Evolutionary conservation across 805 yeast genomes (phyloP).

Genomic region (Ogataea allantospora): DNA sequence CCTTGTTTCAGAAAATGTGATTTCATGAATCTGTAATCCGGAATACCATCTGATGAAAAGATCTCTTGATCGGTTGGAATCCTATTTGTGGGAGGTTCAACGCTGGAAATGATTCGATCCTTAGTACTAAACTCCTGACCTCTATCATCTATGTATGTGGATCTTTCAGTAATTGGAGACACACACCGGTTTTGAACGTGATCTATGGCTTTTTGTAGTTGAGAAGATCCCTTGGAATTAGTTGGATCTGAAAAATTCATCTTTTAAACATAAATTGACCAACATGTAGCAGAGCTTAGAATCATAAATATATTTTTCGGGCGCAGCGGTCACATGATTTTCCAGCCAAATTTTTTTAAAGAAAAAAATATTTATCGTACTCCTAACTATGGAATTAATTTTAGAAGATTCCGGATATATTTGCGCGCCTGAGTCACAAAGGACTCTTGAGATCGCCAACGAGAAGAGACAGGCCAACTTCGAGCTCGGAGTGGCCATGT

Average conservation of each 20-base stretch:
- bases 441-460: constrained; percentile 36
- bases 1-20: constrained; percentile 82
- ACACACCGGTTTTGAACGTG: constrained; percentile 22
- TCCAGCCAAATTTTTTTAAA: neutral
- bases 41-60: constrained; percentile 59
- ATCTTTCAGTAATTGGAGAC: constrained; percentile 31
- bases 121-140: constrained; percentile 55
- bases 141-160: constrained; percentile 51
- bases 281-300: constrained; percentile 1
- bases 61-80: constrained; percentile 70
- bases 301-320: neutral
- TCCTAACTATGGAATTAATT: constrained; percentile 23
- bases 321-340: constrained; percentile 7
- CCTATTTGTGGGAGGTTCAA: constrained; percentile 5
- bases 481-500: constrained; percentile 92
- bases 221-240: constrained; percentile 42
- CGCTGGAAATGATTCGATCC: constrained; percentile 47
- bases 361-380: constrained; percentile 4
- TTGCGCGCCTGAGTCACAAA: constrained; percentile 25
- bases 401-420: constrained; percentile 36
- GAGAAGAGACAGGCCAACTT: constrained; percentile 78
- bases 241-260: constrained; percentile 1
- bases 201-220: constrained; percentile 45
- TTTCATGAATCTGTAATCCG: constrained; percentile 68
- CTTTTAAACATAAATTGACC: neutral